phyloP scores from a whole-genome alignment of 2,329 filamentous ascomycete genomes.

The Fusarium sp. region DNA sequence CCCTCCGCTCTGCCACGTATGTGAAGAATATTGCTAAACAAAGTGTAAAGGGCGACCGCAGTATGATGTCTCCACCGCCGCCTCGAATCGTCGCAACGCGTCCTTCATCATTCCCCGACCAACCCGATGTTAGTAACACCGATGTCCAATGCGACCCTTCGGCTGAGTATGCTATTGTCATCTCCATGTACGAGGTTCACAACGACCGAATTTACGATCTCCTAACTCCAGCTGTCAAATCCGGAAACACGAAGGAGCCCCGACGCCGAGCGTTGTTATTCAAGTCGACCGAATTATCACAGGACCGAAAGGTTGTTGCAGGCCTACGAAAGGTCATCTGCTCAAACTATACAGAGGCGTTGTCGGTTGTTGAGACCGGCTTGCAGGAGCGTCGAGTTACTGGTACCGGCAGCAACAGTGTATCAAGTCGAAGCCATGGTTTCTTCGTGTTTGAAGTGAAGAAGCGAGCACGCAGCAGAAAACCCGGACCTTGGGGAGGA shows the following conservation, averaged over 20 bases:
- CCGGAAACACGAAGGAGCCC: constrained; percentile 73
- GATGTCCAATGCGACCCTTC: constrained; percentile 68
- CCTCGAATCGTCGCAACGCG: constrained; percentile 74
- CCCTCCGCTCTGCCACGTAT: constrained; percentile 59
- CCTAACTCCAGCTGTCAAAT: constrained; percentile 72
- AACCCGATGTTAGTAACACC: constrained; percentile 79
- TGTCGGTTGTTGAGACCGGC: constrained; percentile 90
- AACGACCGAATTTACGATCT: constrained; percentile 98
- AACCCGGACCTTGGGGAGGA: constrained; percentile 73
- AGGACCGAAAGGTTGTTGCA: constrained; percentile 93
- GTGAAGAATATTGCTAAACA: constrained; percentile 62
- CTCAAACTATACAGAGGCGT: constrained; percentile 81
- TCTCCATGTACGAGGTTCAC: constrained; percentile 99
- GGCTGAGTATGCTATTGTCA: constrained; percentile 85
- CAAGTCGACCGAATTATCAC: constrained; percentile 88
- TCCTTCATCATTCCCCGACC: constrained; percentile 76
- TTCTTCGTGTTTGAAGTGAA: constrained; percentile 97
- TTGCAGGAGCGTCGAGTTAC: constrained; percentile 87
- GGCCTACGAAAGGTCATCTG: constrained; percentile 93
- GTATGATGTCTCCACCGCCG: constrained; percentile 60
- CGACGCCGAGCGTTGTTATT: constrained; percentile 87
- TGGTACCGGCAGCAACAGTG: constrained; percentile 92
- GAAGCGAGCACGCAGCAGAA: constrained; percentile 69
- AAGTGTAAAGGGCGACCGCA: constrained; percentile 63
- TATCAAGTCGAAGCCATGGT: constrained; percentile 90